Evolutionary conservation across 208 protist genomes (phyloP).

Genomic region (Borovskyia barvae): DNA sequence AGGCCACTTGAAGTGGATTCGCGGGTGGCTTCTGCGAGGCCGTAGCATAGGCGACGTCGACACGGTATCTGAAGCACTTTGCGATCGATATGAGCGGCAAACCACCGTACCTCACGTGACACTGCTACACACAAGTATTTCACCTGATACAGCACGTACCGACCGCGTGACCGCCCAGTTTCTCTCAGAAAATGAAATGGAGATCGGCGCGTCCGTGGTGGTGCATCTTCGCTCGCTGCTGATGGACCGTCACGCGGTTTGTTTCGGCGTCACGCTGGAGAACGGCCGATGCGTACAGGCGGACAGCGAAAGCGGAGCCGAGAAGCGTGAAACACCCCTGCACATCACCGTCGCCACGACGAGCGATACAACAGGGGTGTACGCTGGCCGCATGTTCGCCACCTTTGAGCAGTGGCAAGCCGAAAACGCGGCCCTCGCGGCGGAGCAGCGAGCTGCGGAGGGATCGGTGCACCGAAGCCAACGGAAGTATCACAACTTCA

Average conservation of each 20-base stretch:
- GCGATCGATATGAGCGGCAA: constrained; percentile 45
- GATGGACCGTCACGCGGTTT: constrained; percentile 69
- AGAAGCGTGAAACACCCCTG: constrained; percentile 18
- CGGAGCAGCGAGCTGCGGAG: constrained; percentile 2
- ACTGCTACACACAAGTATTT: constrained; percentile 30
- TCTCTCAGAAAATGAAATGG: constrained; percentile 11
- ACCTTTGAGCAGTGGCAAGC: constrained; percentile 50
- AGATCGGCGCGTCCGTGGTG: constrained; percentile 29
- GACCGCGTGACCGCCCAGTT: constrained; percentile 9
- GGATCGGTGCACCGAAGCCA: constrained; percentile 55
- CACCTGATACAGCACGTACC: background rate
- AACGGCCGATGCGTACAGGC: constrained; percentile 5
- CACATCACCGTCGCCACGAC: constrained; percentile 69
- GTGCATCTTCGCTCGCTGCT: constrained; percentile 48
- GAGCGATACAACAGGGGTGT: constrained; percentile 24
- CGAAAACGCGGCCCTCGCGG: constrained; percentile 45
- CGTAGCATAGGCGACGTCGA: background rate
- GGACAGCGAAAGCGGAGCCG: constrained; percentile 3
- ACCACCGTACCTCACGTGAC: constrained; percentile 58
- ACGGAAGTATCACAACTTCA: constrained; percentile 86
- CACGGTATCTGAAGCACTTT: constrained; percentile 28
- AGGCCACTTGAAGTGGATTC: constrained; percentile 74
- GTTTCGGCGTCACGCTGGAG: constrained; percentile 31
- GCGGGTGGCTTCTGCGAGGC: constrained; percentile 63
- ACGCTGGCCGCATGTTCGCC: constrained; percentile 59